Evolutionary conservation across 2,329 filamentous ascomycete species (phyloP), one percentile per base, ranked within the genome.

Genomic region (Aspergillus sp.): DNA sequence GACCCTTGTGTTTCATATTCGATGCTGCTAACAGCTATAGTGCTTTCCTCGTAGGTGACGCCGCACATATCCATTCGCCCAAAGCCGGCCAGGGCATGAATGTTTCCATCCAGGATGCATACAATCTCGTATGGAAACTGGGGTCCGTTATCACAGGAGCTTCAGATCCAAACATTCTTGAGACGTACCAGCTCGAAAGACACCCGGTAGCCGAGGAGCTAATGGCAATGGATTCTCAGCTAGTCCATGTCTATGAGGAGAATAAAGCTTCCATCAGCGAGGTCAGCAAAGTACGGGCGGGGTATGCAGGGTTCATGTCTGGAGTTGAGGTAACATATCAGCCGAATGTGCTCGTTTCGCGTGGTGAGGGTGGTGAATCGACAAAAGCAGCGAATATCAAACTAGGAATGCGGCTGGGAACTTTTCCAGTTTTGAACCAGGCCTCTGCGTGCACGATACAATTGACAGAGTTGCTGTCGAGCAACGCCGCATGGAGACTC

Each of bases 201-300:
- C 80, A 83, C 4, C 79, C 77, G 4, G 82, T 90, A 2, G 89
- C 89, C 0, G 79, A 87, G 57, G 82, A 88, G 51, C 79, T 91
- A 0, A 89, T 91, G 60, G 78, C 80, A 6, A 86, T 88, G 57
- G 86, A 88, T 41, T 20, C 41, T 1, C n/a, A 48, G 22, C 19
- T 54, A 5, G 57, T 52, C 8, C 15, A 55, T 5, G 47, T 47
- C 1, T 56, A 59, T 12, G 57, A 59, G 13, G 27, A 52, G 30
- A 24, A 42, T 22, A 33, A 13, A 19, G 41, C 40, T 12, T 17
- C 46, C 1, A 45, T 50, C 5, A 54, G 54, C 12, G 41, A 54
- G 2, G 39, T 58, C 4, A 42, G 54, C 12, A 24, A 33, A 12
- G 42, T 59, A 8, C 57, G 47, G 9, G 47, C 34, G 7, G 24